phyloP scores from a whole-genome alignment of 73 alveolate genomes.

The Paramecium primaurelia region DNA sequence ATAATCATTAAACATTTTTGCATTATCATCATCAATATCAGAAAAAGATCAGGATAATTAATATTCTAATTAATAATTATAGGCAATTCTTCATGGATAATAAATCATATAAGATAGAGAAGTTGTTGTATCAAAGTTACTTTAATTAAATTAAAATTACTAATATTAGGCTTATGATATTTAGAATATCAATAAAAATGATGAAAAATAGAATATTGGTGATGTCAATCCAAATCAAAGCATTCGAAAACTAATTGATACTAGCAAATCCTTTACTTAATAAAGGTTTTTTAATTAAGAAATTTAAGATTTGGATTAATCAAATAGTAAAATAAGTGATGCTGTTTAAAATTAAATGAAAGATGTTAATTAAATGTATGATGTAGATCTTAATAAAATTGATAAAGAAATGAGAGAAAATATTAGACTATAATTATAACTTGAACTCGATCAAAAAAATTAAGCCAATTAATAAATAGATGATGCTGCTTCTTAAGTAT shows the following conservation, averaged over 20 bases:
- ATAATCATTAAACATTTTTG: neutral
- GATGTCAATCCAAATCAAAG: neutral
- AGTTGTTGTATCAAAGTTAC: neutral
- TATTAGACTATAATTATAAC: neutral
- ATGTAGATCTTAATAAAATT: conserved; percentile 7
- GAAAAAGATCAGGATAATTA: neutral
- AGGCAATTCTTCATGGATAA: neutral
- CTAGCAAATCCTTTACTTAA: neutral
- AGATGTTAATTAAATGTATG: neutral
- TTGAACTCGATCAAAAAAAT: neutral
- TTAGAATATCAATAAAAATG: neutral
- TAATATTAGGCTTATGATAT: neutral
- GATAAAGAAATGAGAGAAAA: conserved; percentile 28
- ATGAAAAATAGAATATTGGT: neutral
- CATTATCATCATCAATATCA: neutral
- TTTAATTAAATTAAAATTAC: neutral
- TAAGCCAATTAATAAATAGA: neutral
- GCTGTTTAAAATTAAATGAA: neutral
- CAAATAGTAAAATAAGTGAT: neutral
- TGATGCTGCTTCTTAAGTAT: conserved; percentile 35
- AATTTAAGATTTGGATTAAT: neutral
- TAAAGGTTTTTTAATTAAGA: neutral
- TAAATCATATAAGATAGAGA: neutral
- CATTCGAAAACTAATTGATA: neutral
- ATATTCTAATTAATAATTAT: neutral